phyloP scores from a whole-genome alignment of 2,329 filamentous ascomycete genomes.

The Aspergillus vadensis region DNA sequence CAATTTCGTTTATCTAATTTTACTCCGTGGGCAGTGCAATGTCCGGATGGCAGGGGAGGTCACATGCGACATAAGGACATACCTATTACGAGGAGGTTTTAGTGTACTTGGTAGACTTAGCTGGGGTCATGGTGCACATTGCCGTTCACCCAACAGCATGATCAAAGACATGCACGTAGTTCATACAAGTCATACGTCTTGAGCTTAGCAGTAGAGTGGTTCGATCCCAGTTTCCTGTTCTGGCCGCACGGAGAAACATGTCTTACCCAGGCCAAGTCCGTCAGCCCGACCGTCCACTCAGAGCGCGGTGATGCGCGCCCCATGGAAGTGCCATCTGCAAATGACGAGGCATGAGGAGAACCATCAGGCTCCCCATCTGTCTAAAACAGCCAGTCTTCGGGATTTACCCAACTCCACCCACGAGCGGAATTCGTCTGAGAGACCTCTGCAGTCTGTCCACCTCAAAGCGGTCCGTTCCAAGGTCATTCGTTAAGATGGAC shows the following conservation, averaged over 20 bases:
- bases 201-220: no score
- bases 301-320: background rate
- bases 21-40: background rate
- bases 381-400: no score
- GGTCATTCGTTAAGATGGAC: no score
- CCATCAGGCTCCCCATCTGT: background rate
- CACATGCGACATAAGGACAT: background rate
- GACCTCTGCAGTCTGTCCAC: no score
- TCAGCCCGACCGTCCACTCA: background rate
- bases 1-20: background rate
- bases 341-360: background rate
- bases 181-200: no score
- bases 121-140: no score
- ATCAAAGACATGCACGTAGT: no score
- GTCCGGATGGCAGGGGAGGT: background rate
- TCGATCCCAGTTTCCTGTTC: background rate
- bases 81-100: no score
- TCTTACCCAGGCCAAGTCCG: background rate
- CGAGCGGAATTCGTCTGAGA: no score
- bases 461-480: no score
- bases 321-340: background rate
- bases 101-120: background rate
- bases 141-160: background rate
- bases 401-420: no score
- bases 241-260: background rate